Conservation (phyloP, 306 rosid species). For the Vigna angularis region DNA sequence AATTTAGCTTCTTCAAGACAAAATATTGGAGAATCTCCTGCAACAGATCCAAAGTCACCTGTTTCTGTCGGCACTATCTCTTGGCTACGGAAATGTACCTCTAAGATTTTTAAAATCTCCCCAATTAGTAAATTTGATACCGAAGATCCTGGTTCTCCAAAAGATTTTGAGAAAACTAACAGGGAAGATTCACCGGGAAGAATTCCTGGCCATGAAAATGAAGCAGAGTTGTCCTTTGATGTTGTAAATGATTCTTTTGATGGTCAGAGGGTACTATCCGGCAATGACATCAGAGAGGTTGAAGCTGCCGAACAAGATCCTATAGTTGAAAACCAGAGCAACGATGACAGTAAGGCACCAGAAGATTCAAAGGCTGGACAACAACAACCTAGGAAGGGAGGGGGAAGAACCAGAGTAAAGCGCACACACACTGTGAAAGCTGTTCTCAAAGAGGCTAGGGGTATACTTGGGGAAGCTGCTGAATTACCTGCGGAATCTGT, state of each 20-base stretch:
- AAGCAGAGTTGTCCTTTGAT: constrained; percentile 71
- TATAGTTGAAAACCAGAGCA: constrained; percentile 69
- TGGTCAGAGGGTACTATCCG: constrained; percentile 60
- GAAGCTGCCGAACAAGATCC: constrained; percentile 60
- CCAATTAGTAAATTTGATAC: constrained; percentile 64
- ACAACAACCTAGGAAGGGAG: constrained; percentile 57
- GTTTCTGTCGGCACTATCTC: constrained; percentile 77
- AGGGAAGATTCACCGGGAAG: constrained; percentile 54
- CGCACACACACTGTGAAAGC: constrained; percentile 69
- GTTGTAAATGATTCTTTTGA: constrained; percentile 79
- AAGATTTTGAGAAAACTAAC: constrained; percentile 52
- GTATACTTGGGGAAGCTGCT: constrained; percentile 74
- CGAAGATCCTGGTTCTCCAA: constrained; percentile 52
- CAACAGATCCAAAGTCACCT: constrained; percentile 57
- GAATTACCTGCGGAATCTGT: constrained; percentile 73
- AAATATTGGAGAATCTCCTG: constrained; percentile 56
- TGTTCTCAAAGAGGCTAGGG: constrained; percentile 78
- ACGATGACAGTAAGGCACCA: constrained; percentile 63
- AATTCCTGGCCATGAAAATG: constrained; percentile 60
- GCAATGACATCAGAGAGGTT: constrained; percentile 62
- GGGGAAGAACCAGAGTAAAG: constrained; percentile 59
- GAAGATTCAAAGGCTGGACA: constrained; percentile 56
- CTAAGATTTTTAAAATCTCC: constrained; percentile 82
- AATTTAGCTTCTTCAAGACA: constrained; percentile 55
- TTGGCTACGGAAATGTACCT: constrained; percentile 90